A percentile compares a stretch with the other conserved stretches of the same genome.
Conservation (phyloP, 1,139 yeast species). For the Suhomyces wounanorum region DNA sequence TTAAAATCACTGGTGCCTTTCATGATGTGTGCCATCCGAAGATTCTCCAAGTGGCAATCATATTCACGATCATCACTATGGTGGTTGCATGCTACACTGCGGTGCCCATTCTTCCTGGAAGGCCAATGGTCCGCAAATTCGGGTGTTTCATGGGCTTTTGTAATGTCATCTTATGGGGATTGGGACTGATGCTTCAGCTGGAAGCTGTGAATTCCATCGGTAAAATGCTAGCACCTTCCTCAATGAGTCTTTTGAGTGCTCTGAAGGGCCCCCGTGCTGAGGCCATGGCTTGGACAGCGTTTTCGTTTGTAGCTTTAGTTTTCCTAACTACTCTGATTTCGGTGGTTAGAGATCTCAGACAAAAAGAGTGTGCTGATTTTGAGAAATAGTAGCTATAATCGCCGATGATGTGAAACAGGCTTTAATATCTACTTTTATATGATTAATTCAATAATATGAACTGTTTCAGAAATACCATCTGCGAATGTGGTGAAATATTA, state of each 20-base stretch:
- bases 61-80: conserved; percentile 45
- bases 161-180: conserved; percentile 58
- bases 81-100: conserved; percentile 43
- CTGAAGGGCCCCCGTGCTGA: conserved; percentile 54
- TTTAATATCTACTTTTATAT: no score
- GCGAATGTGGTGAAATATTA: no score
- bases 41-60: conserved; percentile 50
- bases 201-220: conserved; percentile 55
- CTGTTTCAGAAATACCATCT: no score
- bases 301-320: conserved; percentile 29
- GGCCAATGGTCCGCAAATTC: conserved; percentile 31
- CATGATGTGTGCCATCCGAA: conserved; percentile 55
- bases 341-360: conserved; percentile 4
- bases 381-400: not conserved
- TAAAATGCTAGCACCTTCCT: conserved; percentile 49
- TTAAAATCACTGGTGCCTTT: conserved; percentile 44
- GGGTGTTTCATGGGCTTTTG: conserved; percentile 38
- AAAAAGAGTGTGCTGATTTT: not conserved
- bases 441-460: no score
- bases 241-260: conserved; percentile 51
- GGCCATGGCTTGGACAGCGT: conserved; percentile 29
- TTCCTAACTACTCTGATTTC: conserved; percentile 17
- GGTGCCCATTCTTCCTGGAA: conserved; percentile 54
- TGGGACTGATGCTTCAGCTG: conserved; percentile 69
- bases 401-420: no score